Conservation (phyloP, 208 protist species). For the Blastocrithidia nonstop region DNA sequence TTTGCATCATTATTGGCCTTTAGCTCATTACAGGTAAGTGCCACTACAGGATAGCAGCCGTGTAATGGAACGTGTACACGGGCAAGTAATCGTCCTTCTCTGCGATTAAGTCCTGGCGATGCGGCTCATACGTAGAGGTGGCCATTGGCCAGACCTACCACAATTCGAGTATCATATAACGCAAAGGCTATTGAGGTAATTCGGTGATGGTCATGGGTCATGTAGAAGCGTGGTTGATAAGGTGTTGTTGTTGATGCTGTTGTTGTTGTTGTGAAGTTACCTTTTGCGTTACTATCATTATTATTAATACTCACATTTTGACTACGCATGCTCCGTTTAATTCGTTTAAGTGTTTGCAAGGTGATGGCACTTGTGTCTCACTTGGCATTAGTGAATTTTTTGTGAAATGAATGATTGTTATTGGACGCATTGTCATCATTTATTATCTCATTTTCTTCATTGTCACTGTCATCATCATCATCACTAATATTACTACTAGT, state of each 20-base stretch:
- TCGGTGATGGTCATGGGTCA: slow-evolving; percentile 34
- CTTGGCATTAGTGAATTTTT: no score
- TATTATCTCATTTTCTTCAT: not conserved
- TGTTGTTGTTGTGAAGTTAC: slow-evolving; percentile 1
- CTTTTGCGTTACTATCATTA: not conserved
- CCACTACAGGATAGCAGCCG: slow-evolving; percentile 38
- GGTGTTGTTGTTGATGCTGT: not conserved
- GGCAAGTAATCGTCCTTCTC: slow-evolving; percentile 37
- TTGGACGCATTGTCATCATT: not conserved
- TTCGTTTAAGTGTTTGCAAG: no score
- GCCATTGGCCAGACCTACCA: slow-evolving; percentile 41
- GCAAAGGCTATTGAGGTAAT: slow-evolving; percentile 29
- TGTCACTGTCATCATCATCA: not conserved
- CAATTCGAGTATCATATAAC: slow-evolving; percentile 33
- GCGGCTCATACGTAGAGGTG: slow-evolving; percentile 58
- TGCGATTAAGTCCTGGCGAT: slow-evolving; percentile 32
- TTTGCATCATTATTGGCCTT: no score
- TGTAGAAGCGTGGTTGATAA: slow-evolving; percentile 12
- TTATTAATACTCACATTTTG: not conserved
- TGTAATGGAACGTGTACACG: slow-evolving; percentile 20
- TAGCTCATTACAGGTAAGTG: no score
- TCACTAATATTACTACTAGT: not conserved
- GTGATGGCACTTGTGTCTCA: no score
- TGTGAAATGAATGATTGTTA: not conserved
- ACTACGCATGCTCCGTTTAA: no score